Evolutionary conservation across 495 filamentous ascomycete species (phyloP).

Genomic region (Annulohypoxylon maeteangense): DNA sequence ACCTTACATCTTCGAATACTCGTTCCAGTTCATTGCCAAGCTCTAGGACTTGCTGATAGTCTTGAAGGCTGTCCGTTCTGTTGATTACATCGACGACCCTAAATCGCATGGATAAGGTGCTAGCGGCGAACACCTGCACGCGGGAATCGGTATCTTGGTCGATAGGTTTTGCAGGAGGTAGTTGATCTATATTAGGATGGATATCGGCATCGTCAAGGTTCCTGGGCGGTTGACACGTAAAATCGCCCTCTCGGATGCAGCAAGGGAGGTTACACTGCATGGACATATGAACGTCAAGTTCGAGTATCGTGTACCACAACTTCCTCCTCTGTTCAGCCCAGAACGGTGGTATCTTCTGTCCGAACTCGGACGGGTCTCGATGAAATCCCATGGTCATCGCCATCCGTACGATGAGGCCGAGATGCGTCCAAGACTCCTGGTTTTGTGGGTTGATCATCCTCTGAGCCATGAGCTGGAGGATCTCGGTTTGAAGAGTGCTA

Average conservation of each 20-base stretch:
- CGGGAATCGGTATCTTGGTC: conserved; percentile 50
- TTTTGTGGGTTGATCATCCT: conserved; percentile 49
- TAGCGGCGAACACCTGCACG: conserved; percentile 51
- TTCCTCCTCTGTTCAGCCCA: conserved; percentile 50
- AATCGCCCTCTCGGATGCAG: conserved; percentile 51
- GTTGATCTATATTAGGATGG: conserved; percentile 41
- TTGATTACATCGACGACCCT: conserved; percentile 49
- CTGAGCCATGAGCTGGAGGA: conserved; percentile 51
- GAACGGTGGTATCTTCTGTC: conserved; percentile 47
- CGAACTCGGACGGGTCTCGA: conserved; percentile 53
- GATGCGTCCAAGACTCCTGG: conserved; percentile 52
- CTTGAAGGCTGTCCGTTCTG: conserved; percentile 49
- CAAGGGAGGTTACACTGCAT: conserved; percentile 52
- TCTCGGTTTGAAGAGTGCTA: conserved; percentile 51
- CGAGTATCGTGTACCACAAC: conserved; percentile 53
- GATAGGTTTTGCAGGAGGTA: conserved; percentile 49
- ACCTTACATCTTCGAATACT: conserved; percentile 52
- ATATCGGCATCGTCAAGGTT: conserved; percentile 52
- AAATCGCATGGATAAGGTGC: conserved; percentile 47
- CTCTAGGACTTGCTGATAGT: conserved; percentile 50
- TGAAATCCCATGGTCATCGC: conserved; percentile 58
- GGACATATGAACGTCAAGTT: conserved; percentile 53
- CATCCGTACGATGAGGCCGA: conserved; percentile 54
- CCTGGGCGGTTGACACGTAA: conserved; percentile 49
- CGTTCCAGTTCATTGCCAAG: conserved; percentile 52